Conservation (phyloP, 2,329 filamentous ascomycete species). For the Phyllosticta capitalensis region DNA sequence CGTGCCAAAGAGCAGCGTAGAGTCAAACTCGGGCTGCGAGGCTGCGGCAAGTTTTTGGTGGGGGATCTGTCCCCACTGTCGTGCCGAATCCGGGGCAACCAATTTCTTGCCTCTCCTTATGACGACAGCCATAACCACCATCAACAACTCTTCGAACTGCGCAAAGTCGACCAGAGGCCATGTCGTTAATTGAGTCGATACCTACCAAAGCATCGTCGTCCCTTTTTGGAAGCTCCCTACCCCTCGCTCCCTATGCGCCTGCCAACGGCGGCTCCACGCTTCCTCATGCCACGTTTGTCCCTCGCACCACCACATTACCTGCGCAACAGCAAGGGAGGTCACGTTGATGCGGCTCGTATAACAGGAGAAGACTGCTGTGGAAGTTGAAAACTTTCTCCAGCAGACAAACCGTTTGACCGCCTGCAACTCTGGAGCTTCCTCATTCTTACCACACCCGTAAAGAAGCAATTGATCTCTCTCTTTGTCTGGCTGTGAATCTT, state of each 20-base stretch:
- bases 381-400: background rate
- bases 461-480: no score
- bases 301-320: background rate
- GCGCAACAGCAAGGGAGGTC: background rate
- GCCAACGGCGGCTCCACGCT: background rate
- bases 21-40: constrained; percentile 4
- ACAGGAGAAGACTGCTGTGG: background rate
- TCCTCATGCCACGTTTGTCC: background rate
- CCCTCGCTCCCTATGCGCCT: background rate
- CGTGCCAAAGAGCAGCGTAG: constrained; percentile 11
- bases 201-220: background rate
- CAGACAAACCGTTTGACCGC: background rate
- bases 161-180: background rate
- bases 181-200: background rate
- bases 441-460: no score
- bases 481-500: no score
- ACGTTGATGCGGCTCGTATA: background rate
- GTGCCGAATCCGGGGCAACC: background rate
- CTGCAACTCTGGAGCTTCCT: background rate
- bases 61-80: constrained; percentile 1
- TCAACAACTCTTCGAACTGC: background rate
- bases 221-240: background rate
- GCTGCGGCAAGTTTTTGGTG: constrained; percentile 7
- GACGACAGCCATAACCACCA: background rate
- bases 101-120: background rate